Evolutionary conservation across 2,329 filamentous ascomycete species (phyloP), one percentile per base, ranked within the genome.

Genomic region (Alternaria triticimaculans): DNA sequence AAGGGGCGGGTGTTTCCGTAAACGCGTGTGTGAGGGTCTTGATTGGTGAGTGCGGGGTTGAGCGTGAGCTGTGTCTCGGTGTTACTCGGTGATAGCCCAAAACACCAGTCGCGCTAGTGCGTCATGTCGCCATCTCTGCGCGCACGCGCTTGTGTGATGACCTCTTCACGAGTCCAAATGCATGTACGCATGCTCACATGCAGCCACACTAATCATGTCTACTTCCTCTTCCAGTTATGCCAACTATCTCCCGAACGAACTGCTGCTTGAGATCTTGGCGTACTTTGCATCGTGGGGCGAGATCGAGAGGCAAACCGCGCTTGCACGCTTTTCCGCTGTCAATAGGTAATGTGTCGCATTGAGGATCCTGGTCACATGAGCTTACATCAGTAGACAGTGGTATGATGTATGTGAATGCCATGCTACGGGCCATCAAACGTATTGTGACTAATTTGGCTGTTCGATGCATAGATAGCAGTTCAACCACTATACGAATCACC

Each of bases 401-500:
- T 88, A 89, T 71, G 79, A 82, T 5, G 82, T 83, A 65, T 53
- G 63, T 57, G 25, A 41, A 41, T n/a, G 21, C 7, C 30, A 30
- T 37, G 12, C 21, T 43, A 25, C 28, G 20, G 12, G n/a, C 21
- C 8, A n/a, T 21, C 25, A 41, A n/a, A 25, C 21, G 7, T 5
- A 28, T 14, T 20, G 20, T 55, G 20, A 41, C 54, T 62, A 6
- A 62, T 49, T 12, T 20, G 4, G 18, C 14, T 54, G 20, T 18
- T 7, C 14, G 21, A 44, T n/a, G 15, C 26, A 5, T 46, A 65
- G 63, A 56, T 65, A 12, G 82, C 84, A 0, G 80, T 88, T 9
- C 75, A 80, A 1, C 76, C 80, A 12, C 83, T 90, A 12, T 90
- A 90, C 71, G 77, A 80, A 23, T 73, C 74, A 3, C 88, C 88